Percentiles rank a stretch among this genome's conserved stretches.
phyloP scores from a whole-genome alignment of 208 protist species.

The Crithidia acanthocephali region DNA sequence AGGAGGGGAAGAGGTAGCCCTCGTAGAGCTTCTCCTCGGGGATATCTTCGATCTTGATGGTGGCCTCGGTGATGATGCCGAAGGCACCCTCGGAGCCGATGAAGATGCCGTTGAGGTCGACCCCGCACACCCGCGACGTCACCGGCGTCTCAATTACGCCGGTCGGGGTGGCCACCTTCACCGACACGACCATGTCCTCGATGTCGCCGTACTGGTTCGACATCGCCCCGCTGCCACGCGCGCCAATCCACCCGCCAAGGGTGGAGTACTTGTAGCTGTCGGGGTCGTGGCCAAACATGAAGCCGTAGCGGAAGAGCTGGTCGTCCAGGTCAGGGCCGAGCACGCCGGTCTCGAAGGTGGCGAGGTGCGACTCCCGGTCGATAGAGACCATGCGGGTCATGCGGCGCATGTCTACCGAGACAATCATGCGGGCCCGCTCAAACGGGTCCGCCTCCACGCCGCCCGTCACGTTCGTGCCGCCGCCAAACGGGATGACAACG shows the following conservation, averaged over 20 bases:
- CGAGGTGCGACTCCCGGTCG: constrained; percentile 86
- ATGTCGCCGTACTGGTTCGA: constrained; percentile 96
- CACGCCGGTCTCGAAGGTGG: constrained; percentile 91
- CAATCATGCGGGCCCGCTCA: constrained; percentile 87
- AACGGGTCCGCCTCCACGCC: constrained; percentile 90
- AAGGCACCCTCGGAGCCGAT: constrained; percentile 94
- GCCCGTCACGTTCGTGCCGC: constrained; percentile 94
- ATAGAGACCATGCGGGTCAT: constrained; percentile 91
- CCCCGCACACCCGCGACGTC: constrained; percentile 82
- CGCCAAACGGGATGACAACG: constrained; percentile 93
- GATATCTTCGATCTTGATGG: constrained; percentile 88
- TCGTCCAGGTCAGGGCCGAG: constrained; percentile 91
- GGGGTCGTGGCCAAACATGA: constrained; percentile 94
- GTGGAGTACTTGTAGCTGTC: constrained; percentile 95
- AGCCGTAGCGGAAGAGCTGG: constrained; percentile 84
- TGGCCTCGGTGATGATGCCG: constrained; percentile 94
- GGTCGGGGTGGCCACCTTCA: constrained; percentile 93
- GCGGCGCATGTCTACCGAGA: constrained; percentile 93
- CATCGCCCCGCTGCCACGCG: constrained; percentile 95
- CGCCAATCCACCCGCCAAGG: constrained; percentile 95
- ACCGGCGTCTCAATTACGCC: constrained; percentile 88
- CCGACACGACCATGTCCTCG: constrained; percentile 92
- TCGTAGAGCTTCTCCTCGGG: constrained; percentile 87
- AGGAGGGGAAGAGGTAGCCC: constrained; percentile 90
- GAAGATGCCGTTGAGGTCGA: constrained; percentile 92